Base-by-base conservation (phyloP, 495 filamentous ascomycete genomes). In the Daldinia loculata region DNA sequence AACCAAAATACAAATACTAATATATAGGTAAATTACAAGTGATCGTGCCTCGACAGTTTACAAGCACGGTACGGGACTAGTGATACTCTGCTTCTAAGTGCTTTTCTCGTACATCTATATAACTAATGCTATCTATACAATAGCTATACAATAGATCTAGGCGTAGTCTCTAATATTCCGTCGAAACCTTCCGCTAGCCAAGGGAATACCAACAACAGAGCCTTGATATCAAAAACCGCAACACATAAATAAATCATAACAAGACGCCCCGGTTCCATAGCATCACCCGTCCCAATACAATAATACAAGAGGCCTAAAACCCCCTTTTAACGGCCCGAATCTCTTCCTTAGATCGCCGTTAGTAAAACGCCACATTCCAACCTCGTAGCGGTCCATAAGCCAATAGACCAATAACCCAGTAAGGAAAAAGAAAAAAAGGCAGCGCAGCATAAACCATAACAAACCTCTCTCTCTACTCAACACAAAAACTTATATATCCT, bases 401-500 rank as follows among this genome's bases (percentile, higher is more conserved):
- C 7, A 12, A 48, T 14, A 48, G 17, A 48, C 39, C 6, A 41
- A 41, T 5, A 24, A 48, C 2, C 19, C 9, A 9, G 19, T 14
- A 36, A 36, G 14, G 32, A 36, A 36, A 36, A 36, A 36, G 32
- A 45, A 48, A 11, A 22, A 12, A 48, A 48, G 1, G 43, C 19
- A 41, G n/a, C 15, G 39, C 39, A 14, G 4, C 50, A 53, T 53
- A 30, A 53, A 39, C 41, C 55, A 19, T 38, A 34, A 57, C 8
- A 39, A 38, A 14, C 4, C 8, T 8, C 9, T 12, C 30, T 7
- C 14, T 34, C 15, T 57, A 24, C 32, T 74, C 60, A 87, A 67
- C 85, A 87, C 38, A 87, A 57, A 60, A 82, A 82, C 70, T 82
- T 83, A 70, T 91, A 92, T 19, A 88, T 64, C 77, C 88, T 93